phyloP scores from a whole-genome alignment of 345 rosid species.

The Salix exigua region DNA sequence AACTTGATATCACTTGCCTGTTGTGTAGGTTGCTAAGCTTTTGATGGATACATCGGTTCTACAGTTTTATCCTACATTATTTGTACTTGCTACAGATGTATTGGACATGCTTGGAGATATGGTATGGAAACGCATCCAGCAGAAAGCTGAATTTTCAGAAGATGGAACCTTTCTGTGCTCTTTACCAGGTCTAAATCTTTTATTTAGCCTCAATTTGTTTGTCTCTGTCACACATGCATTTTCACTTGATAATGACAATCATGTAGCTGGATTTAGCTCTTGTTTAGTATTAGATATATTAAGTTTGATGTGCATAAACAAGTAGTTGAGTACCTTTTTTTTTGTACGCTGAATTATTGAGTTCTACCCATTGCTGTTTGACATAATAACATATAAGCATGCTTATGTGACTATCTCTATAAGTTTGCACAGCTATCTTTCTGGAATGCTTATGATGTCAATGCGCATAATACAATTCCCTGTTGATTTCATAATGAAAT shows the following conservation, averaged over 20 bases:
- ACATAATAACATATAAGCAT: too few species aligned
- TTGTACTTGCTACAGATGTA: constrained; percentile 75
- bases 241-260: background rate
- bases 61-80: constrained; percentile 86
- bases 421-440: too few species aligned
- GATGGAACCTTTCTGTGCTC: constrained; percentile 47
- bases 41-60: constrained; percentile 85
- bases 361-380: too few species aligned
- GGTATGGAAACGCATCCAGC: constrained; percentile 88
- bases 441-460: too few species aligned
- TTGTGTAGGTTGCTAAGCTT: constrained; percentile 78
- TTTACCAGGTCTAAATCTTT: constrained; percentile 51
- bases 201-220: constrained; percentile 1
- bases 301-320: background rate
- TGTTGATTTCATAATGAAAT: too few species aligned
- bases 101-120: constrained; percentile 85
- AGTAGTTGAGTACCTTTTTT: background rate
- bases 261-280: background rate
- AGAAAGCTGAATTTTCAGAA: constrained; percentile 72
- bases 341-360: too few species aligned
- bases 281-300: background rate
- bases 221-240: background rate
- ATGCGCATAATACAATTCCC: too few species aligned
- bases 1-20: background rate
- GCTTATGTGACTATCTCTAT: too few species aligned